phyloP scores from a whole-genome alignment of 2,329 filamentous ascomycete genomes.

The Gnomoniopsis smithogilvyi region DNA sequence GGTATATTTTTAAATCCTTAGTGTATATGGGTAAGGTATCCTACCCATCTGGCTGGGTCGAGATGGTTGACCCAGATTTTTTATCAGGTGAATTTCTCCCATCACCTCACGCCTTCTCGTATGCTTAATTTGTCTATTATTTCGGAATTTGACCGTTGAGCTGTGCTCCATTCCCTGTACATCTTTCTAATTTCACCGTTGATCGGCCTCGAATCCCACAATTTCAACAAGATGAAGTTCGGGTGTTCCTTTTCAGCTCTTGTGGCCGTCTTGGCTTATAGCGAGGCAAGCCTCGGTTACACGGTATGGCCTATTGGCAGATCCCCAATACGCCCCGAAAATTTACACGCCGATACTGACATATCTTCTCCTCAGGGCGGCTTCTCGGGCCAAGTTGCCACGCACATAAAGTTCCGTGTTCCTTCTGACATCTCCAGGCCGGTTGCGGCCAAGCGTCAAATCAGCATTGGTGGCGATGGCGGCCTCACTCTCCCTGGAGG shows the following conservation, averaged over 20 bases:
- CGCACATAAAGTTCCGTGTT: not conserved
- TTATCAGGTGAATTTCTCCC: not conserved
- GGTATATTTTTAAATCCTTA: not conserved
- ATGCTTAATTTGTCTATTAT: not conserved
- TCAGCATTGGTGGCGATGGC: constrained; percentile 4
- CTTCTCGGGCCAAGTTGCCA: constrained; percentile 6
- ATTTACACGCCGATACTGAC: not conserved
- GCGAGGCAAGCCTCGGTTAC: constrained; percentile 14
- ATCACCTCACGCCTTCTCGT: not conserved
- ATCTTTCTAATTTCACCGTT: constrained; percentile 2
- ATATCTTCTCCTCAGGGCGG: constrained; percentile 6
- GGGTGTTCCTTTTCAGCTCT: not conserved
- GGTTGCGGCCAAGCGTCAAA: not conserved
- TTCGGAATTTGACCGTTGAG: not conserved
- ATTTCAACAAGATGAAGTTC: constrained; percentile 3
- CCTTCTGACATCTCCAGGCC: not conserved
- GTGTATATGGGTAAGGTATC: not conserved
- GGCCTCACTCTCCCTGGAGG: constrained; percentile 3
- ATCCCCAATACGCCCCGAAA: too few species aligned
- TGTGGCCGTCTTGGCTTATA: constrained; percentile 8
- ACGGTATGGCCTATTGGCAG: constrained; percentile 3
- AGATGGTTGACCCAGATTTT: not conserved
- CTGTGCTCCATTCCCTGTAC: not conserved
- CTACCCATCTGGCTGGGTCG: not conserved
- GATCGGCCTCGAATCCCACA: constrained; percentile 1